Base-by-base conservation (phyloP, 805 yeast genomes). In the Candida boleticola region DNA sequence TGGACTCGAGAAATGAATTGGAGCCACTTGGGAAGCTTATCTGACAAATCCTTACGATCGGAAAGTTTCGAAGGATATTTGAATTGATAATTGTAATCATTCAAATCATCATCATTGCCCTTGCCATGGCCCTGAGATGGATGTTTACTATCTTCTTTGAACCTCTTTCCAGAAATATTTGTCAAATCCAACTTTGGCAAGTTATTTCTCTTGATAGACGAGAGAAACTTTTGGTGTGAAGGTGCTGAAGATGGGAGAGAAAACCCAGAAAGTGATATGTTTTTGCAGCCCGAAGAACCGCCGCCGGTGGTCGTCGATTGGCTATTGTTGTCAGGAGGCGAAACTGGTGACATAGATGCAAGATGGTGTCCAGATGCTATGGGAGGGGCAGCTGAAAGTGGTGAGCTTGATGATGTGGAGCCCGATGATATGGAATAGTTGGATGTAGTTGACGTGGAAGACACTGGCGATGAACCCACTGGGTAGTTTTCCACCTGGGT, bases 181-280 rank as follows among this genome's bases (percentile, higher is more conserved):
- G 43, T 16, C 4, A 57, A 50, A 38, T 59, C 63, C 22, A 60
- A 42, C 22, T 50, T 52, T 3, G 65, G 64, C 10, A 58, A 45
- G 3, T 54, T 53, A 38, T 58, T 65, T 34, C 59, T 66, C 41
- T 66, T 66, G 42, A 70, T 61, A 0, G 68, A 57, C 34, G 63
- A 57, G 16, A 69, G 53, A 39, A 69, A 62, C 47, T 61, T 65
- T 36, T 57, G 62, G 36, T 60, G 57, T 18, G 64, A 55, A 23
- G 68, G 65, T 3, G 70, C 61, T 3, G 68, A 62, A 4, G 71
- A 58, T 3, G 77, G 77, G 21, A 72, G 52, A 9, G 67, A 59
- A 50, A 72, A 71, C 1, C 76, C 74, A 0, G 73, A 61, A 19
- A 72, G 52, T 18, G 29, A 23, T 9, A 36, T 25, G 11, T 22